phyloP scores from a whole-genome alignment of 23 red algal species.

The Gracilaria gracilis region DNA sequence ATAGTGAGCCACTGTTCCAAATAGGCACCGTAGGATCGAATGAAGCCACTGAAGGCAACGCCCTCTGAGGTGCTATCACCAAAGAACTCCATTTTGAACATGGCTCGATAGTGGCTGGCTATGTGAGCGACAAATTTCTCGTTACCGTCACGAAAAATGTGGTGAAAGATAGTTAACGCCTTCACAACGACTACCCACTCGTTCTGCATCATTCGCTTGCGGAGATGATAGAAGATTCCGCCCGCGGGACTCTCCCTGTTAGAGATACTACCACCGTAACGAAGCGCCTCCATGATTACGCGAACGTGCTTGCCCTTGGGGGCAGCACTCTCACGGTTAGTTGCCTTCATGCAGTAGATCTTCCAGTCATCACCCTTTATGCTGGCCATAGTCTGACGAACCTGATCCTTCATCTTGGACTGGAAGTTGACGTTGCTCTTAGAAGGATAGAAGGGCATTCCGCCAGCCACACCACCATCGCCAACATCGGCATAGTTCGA shows the following conservation, averaged over 20 bases:
- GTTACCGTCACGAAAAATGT: conserved; percentile 97
- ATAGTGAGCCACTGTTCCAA: conserved; percentile 91
- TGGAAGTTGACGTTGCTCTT: conserved; percentile 58
- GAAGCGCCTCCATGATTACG: conserved; percentile 90
- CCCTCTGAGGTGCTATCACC: conserved; percentile 72
- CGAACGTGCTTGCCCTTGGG: conserved; percentile 98
- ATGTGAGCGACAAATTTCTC: conserved; percentile 85
- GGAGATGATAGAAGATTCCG: conserved; percentile 88
- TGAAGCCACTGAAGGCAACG: conserved; percentile 66
- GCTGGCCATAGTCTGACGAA: conserved; percentile 71
- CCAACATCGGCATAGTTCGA: conserved; percentile 41
- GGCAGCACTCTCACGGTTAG: conserved; percentile 75
- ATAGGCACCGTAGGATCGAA: conserved; percentile 88
- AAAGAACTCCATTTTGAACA: conserved; percentile 85
- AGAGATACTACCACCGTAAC: conserved; percentile 89
- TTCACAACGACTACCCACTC: conserved; percentile 95
- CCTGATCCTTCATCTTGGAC: conserved; percentile 74
- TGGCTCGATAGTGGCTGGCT: conserved; percentile 62
- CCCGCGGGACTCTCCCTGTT: conserved; percentile 88
- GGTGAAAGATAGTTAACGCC: conserved; percentile 89
- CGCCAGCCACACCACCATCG: conserved; percentile 18
- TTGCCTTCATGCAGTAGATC: conserved; percentile 90
- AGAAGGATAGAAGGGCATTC: conserved; percentile 3
- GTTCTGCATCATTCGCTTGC: conserved; percentile 86
- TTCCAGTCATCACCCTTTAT: conserved; percentile 97